These are phyloP conservation scores for Cercospora berteroae DNA, from an alignment of 2,329 filamentous ascomycete species.

Conservation along the genomic window DNA sequence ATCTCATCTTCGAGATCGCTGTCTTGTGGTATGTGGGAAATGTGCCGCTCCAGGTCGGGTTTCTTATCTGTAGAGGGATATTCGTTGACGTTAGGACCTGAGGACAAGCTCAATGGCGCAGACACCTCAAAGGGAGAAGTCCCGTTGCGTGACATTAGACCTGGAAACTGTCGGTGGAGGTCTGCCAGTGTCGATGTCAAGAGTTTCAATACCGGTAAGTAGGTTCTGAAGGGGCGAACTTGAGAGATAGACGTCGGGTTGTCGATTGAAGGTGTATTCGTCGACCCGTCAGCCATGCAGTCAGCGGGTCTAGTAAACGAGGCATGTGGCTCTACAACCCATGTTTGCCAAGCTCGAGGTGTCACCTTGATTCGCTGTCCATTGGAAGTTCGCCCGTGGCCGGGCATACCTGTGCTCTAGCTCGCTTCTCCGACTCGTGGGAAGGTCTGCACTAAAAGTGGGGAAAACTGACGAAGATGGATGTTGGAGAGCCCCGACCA, in stretches of 20 bases:
- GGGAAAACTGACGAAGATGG: conserved; percentile 3
- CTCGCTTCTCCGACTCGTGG: background rate
- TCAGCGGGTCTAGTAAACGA: conserved; percentile 8
- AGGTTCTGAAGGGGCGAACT: background rate
- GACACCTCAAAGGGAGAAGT: conserved; percentile 11
- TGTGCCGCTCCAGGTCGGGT: conserved; percentile 16
- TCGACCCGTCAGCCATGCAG: conserved; percentile 9
- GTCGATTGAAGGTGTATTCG: background rate
- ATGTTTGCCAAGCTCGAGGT: conserved; percentile 8
- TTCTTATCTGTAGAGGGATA: conserved; percentile 8
- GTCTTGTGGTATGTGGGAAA: conserved; percentile 17
- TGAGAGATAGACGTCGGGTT: background rate
- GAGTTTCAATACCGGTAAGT: background rate
- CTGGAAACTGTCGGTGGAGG: background rate
- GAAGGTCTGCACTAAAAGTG: background rate
- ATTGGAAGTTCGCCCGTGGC: conserved; percentile 4
- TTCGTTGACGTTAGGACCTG: background rate
- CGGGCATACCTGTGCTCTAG: background rate
- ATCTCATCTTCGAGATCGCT: conserved; percentile 10
- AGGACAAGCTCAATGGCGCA: conserved; percentile 7
- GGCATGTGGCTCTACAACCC: background rate
- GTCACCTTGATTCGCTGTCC: conserved; percentile 7
- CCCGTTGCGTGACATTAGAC: background rate
- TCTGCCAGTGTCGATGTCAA: background rate
- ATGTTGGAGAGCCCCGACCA: background rate